Base-by-base conservation (phyloP, 495 filamentous ascomycete species). In the Penicillium alfredii region DNA sequence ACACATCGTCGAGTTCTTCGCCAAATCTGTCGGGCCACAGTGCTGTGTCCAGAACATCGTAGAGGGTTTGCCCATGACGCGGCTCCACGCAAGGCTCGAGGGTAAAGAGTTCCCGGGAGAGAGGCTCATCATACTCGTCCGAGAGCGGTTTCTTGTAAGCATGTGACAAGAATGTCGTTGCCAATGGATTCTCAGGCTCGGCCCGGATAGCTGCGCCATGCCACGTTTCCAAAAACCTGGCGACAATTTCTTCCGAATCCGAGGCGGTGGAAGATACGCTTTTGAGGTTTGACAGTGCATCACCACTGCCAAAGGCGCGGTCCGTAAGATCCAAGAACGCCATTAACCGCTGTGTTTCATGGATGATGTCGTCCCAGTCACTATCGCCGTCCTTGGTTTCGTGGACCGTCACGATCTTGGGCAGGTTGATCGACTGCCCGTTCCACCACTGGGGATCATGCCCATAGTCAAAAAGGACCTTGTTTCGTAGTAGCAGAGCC, bases 401-500 rank as follows among this genome's bases (percentile, higher is more conserved):
- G 24, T 69, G 47, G n/a, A 72, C 48, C 10, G 74, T 69, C n/a
- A 79, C 68, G 11, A 78, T 69, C 21, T 73, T 74, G 8, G 78
- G 71, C 2, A 67, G 59, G 21, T 72, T 63, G 20, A 90, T 83
- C 0, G 67, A 42, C 7, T 73, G 68, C 4, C 88, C 89, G 47
- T 78, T 80, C 89, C 89, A 96, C 89, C 89, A 96, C 14, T 90
- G 78, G 6, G 72, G 56, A 40, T 84, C 71, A 37, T 74, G 62
- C 1, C 82, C 83, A 44, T 92, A 93, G 34, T 80, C 73, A 3
- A 65, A 60, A 8, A 78, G 65, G 19, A 60, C 37, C 22, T 64
- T 49, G 43, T 66, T 54, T 23, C 71, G 58, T 13, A 72, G 64
- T 9, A 95, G 66, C 19, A 96, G 69, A 6, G 79, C 72, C 46